Base-by-base conservation (phyloP, 371 early-diverging fungal species). In the Mucor saturninus region DNA sequence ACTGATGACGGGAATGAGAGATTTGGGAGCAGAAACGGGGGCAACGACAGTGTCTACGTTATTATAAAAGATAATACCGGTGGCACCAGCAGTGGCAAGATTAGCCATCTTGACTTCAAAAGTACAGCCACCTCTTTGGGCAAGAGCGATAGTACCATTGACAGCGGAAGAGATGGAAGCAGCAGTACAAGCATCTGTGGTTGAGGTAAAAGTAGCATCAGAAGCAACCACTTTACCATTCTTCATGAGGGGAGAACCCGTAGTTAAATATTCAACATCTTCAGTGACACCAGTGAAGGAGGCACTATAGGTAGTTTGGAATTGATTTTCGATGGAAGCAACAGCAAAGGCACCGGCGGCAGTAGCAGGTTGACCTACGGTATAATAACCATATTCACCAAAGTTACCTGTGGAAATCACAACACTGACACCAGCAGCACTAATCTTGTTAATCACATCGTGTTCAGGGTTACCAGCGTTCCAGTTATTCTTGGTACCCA, bases 401-500 rank as follows among this genome's bases (percentile, higher is more conserved):
- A 11, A 61, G 39, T 78, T 68, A 6, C 65, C 59, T 38, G 56
- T 43, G 29, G 76, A 66, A 21, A 26, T 39, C 4, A 21, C 76
- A 21, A 90, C 71, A 62, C 65, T 68, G 13, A 65, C 62, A 38
- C 74, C 74, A 51, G 57, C 59, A n/a, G 52, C 40, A 13, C 46
- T 59, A 38, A 70, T 61, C 32, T 59, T 53, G 30, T 54, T 40
- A 6, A 55, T 15, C 14, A 64, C 68, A 57, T 63, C 61, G 40
- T 62, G 60, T 32, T 71, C 68, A 9, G 80, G 68, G 35, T 67
- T 65, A 26, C 78, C 74, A 81, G 82, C 88, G 43, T 74, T 73
- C 82, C 83, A 89, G 43, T 74, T 73, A 46, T 77, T 75, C 26
- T 76, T 79, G 3, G 76, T 79, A 42, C 93, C 93, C 59, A 92